Base-by-base conservation (phyloP, 306 rosid species). In the Sicyos baderoa region DNA sequence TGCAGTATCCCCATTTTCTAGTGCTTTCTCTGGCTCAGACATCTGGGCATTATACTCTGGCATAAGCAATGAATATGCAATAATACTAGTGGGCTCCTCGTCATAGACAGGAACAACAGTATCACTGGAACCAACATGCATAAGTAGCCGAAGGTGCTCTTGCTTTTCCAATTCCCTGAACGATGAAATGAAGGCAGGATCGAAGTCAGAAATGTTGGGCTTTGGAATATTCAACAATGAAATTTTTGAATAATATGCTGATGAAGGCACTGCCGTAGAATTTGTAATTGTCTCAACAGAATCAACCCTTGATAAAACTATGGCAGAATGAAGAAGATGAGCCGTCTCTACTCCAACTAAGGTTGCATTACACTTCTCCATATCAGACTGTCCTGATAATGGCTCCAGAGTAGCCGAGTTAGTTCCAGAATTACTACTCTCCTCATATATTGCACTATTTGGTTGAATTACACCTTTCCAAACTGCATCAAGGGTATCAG, bases 71-170 rank as follows among this genome's bases (percentile, higher is more conserved):
- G 97, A 94, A 85, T 84, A 85, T 47, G 97, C 79, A 81, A 94
- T 88, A 64, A 90, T 76, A 74, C 99, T 94, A 22, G 95, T 80
- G 72, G 97, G 97, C 70, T 94, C 97, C 64, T 94, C 97, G 52
- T 94, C 96, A 67, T 88, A 94, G 70, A 94, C 88, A 17, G 99
- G 91, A 79, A 94, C 80, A 74, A 90, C 84, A 58, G 88, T 85
- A 70, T 88, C 97, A 77, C 83, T 84, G 35, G 83, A 71, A 63
- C 96, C 95, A 55, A 85, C 79, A 1, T 91, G 95, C 72, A 90
- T 76, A 81, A 88, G 88, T 74, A 90, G 68, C 82, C 90, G 83
- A 77, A 93, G 88, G 70, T 87, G 90, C 72, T 90, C 84, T 73
- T 81, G 89, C 75, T 82, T 85, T 83, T 90, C 96, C 68, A 79